phyloP scores from a whole-genome alignment of 2,329 filamentous ascomycete genomes.

The Blastomyces parvus region DNA sequence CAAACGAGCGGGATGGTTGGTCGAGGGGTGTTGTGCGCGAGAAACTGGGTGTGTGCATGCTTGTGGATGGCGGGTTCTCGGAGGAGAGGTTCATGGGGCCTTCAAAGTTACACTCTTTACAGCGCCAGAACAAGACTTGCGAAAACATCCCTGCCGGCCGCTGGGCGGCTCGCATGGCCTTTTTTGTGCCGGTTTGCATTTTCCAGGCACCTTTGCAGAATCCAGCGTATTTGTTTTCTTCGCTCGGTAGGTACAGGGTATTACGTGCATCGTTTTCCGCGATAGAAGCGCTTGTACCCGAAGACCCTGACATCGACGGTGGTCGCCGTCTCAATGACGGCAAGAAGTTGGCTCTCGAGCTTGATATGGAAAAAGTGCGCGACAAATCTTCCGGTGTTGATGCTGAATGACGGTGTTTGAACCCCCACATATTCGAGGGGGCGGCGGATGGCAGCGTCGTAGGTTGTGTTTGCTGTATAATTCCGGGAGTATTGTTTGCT shows the following conservation, averaged over 20 bases:
- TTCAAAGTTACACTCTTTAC: conserved; percentile 37
- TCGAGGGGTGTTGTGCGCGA: conserved; percentile 10
- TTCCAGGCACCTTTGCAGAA: conserved; percentile 42
- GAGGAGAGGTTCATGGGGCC: conserved; percentile 23
- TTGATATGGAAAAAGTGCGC: not conserved
- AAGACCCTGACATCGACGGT: not conserved
- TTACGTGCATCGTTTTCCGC: not conserved
- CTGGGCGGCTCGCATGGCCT: conserved; percentile 24
- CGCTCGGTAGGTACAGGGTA: conserved; percentile 25
- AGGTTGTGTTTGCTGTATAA: not conserved
- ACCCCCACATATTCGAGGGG: not conserved
- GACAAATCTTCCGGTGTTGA: not conserved
- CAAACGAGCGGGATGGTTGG: conserved; percentile 21
- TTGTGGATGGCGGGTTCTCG: conserved; percentile 8
- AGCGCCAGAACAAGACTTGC: conserved; percentile 29
- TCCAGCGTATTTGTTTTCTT: conserved; percentile 28
- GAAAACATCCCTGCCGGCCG: conserved; percentile 25
- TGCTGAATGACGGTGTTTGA: not conserved
- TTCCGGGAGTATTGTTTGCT: not conserved
- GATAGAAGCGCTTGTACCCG: not conserved
- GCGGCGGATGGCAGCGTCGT: not conserved
- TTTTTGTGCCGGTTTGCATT: conserved; percentile 27
- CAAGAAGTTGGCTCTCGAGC: not conserved
- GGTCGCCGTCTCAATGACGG: not conserved
- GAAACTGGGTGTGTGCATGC: conserved; percentile 9